A percentile compares a stretch with the other conserved stretches of the same genome.
These are phyloP conservation scores for Pontederia paniculata DNA, from an alignment of 176 grass and related monocot genomes.

Conservation along the genomic window DNA sequence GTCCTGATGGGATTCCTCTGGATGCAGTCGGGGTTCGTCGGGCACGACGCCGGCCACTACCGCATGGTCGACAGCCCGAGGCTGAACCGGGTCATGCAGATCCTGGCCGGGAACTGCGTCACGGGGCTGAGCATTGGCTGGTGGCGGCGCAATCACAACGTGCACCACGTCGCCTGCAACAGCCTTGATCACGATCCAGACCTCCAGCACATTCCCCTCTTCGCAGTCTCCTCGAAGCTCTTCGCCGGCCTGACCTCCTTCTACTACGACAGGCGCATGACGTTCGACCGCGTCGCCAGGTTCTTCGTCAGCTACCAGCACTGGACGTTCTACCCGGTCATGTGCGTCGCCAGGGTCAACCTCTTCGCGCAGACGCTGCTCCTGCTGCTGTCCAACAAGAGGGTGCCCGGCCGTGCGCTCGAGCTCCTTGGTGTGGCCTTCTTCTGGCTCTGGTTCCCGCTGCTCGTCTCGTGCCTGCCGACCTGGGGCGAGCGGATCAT, in stretches of 20 bases:
- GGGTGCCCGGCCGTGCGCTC: slow-evolving; percentile 21
- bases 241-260: slow-evolving; percentile 47
- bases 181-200: slow-evolving; percentile 18
- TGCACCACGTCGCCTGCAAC: slow-evolving; percentile 19
- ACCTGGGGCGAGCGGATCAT: slow-evolving; percentile 56
- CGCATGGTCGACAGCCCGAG: not conserved
- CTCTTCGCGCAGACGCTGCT: slow-evolving; percentile 51
- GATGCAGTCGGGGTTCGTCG: slow-evolving; percentile 24
- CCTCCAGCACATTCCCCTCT: slow-evolving; percentile 12
- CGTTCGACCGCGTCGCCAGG: slow-evolving; percentile 40
- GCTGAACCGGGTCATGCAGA: not conserved
- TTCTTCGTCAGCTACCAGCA: slow-evolving; percentile 88
- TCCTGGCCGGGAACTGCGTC: slow-evolving; percentile 8
- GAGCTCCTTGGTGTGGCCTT: slow-evolving; percentile 43
- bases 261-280: slow-evolving; percentile 50
- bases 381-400: slow-evolving; percentile 24
- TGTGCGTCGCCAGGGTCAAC: slow-evolving; percentile 75
- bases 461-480: slow-evolving; percentile 54
- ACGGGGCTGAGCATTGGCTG: slow-evolving; percentile 12
- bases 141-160: slow-evolving; percentile 20
- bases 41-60: slow-evolving; percentile 21
- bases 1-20: slow-evolving; percentile 20
- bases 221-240: slow-evolving; percentile 25
- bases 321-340: slow-evolving; percentile 85
- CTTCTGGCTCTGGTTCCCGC: slow-evolving; percentile 86